These are phyloP conservation scores for Wallacemonas collosoma DNA, from an alignment of 208 protist genomes.

Conservation along the genomic window DNA sequence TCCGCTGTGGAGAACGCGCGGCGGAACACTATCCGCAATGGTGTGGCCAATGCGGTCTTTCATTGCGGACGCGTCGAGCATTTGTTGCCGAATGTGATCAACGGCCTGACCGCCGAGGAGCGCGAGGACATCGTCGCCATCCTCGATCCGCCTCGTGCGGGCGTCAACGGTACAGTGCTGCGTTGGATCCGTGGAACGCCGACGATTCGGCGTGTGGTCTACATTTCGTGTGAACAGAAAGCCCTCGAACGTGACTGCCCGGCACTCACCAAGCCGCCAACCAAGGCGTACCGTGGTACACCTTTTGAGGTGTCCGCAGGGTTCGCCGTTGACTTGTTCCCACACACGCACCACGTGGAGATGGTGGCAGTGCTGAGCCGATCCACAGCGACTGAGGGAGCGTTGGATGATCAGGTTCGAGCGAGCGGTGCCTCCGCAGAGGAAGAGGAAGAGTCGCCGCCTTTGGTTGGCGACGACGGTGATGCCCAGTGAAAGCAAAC, in stretches of 20 bases:
- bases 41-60: conserved; percentile 89
- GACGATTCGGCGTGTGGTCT: conserved; percentile 91
- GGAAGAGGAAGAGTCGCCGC: conserved; percentile 13
- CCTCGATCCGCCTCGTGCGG: conserved; percentile 90
- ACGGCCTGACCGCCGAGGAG: conserved; percentile 40
- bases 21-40: conserved; percentile 86
- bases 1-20: conserved; percentile 87
- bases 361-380: conserved; percentile 91
- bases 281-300: conserved; percentile 70
- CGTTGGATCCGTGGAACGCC: conserved; percentile 91
- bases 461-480: neutral
- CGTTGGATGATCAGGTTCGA: too few species aligned
- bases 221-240: conserved; percentile 96
- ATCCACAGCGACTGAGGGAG: neutral
- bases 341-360: conserved; percentile 95
- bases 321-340: conserved; percentile 95
- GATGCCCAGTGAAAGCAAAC: neutral
- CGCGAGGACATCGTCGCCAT: conserved; percentile 79
- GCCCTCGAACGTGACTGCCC: conserved; percentile 89
- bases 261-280: conserved; percentile 69
- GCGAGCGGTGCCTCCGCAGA: neutral
- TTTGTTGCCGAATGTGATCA: conserved; percentile 70
- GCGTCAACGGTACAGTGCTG: conserved; percentile 88
- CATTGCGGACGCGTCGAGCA: conserved; percentile 93
- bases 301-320: conserved; percentile 87